Evolutionary conservation across 176 grass and related monocot genomes (phyloP).

Genomic region (Secale cereale): DNA sequence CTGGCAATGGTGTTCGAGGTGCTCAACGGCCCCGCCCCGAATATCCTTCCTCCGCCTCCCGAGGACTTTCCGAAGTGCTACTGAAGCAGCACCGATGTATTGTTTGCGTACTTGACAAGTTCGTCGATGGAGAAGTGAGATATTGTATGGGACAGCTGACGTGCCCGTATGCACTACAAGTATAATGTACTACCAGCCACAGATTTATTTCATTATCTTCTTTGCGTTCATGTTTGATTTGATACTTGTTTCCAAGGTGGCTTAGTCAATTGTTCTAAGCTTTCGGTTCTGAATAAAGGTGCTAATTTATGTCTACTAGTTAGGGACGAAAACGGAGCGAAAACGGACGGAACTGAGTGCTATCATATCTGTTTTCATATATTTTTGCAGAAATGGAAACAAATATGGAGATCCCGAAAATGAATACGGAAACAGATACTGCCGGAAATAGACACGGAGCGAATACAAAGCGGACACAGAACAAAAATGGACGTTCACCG

Average conservation of each 20-base stretch:
- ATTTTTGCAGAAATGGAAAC: too few species aligned
- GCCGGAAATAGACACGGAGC: too few species aligned
- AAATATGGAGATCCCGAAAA: too few species aligned
- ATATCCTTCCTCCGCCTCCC: conserved; percentile 44
- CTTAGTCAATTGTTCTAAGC: background rate
- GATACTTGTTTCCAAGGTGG: background rate
- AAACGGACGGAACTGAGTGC: too few species aligned
- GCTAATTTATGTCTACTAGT: too few species aligned
- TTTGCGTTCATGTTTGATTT: background rate
- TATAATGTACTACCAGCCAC: background rate
- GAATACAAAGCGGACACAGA: too few species aligned
- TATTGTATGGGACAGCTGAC: too few species aligned
- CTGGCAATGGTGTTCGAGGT: conserved; percentile 59
- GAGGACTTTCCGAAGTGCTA: conserved; percentile 37
- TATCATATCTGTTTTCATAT: too few species aligned
- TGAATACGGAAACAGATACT: too few species aligned
- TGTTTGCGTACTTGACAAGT: background rate
- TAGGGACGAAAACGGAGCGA: too few species aligned
- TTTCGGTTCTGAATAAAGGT: background rate
- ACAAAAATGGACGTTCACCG: too few species aligned
- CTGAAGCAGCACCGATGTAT: background rate
- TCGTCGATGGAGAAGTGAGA: background rate
- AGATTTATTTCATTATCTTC: background rate
- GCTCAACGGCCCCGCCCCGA: conserved; percentile 28
- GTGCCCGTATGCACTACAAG: background rate